phyloP scores from a whole-genome alignment of 2,329 filamentous ascomycete species.

The Xylaria sp. region DNA sequence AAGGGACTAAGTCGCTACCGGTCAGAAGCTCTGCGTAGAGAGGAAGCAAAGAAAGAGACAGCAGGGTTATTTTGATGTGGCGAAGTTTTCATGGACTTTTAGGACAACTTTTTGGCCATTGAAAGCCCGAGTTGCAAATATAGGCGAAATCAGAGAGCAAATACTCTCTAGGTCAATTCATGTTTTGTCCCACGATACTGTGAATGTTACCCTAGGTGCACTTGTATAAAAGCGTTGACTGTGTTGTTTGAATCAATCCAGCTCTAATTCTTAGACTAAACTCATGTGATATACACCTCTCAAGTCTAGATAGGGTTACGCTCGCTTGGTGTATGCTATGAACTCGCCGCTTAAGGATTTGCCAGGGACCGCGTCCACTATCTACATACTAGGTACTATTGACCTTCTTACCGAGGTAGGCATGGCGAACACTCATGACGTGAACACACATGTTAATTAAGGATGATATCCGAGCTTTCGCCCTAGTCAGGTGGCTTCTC shows the following conservation, averaged over 20 bases:
- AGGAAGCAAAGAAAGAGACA: slow-evolving; percentile 20
- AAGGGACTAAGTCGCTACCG: slow-evolving; percentile 19
- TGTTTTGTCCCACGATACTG: neutral
- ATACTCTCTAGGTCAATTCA: neutral
- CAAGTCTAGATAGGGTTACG: neutral
- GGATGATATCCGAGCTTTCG: too few species aligned
- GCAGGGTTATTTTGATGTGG: slow-evolving; percentile 26
- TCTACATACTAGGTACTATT: too few species aligned
- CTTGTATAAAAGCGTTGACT: too few species aligned
- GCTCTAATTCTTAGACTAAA: neutral
- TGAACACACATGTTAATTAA: too few species aligned
- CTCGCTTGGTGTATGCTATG: neutral
- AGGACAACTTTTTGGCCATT: slow-evolving; percentile 23
- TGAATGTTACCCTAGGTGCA: neutral
- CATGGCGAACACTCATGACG: too few species aligned
- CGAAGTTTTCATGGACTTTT: slow-evolving; percentile 23
- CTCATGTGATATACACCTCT: neutral
- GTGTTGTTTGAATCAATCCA: neutral
- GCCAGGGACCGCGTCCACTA: too few species aligned
- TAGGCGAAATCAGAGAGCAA: slow-evolving; percentile 10
- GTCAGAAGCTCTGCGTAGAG: slow-evolving; percentile 22
- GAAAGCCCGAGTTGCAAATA: slow-evolving; percentile 16
- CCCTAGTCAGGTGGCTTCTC: too few species aligned
- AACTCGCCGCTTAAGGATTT: neutral
- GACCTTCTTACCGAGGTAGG: too few species aligned